Evolutionary conservation across 2,329 filamentous ascomycete genomes (phyloP).

Genomic region (Colletotrichum phormii): DNA sequence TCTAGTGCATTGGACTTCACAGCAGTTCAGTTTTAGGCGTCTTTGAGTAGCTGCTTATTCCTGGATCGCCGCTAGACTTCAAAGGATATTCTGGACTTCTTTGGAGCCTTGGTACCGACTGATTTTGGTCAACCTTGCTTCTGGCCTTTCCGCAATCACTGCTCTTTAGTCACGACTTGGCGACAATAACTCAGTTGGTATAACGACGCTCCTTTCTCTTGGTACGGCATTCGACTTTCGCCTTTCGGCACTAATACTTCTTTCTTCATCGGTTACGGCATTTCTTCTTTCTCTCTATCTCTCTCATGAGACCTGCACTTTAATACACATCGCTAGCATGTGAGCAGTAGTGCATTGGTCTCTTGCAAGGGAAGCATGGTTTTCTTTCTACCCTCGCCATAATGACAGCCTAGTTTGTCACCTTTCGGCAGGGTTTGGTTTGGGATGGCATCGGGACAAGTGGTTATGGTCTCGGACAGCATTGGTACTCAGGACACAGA

Average conservation of each 20-base stretch:
- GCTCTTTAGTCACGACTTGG: background rate
- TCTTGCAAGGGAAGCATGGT: background rate
- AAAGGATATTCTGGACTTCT: background rate
- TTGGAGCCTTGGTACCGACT: background rate
- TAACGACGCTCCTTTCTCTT: background rate
- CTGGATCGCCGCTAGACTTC: background rate
- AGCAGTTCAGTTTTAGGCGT: background rate
- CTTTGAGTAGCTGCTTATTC: background rate
- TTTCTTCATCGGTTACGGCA: background rate
- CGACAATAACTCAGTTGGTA: background rate
- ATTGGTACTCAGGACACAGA: background rate
- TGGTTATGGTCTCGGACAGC: background rate
- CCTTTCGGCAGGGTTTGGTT: background rate
- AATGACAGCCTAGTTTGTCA: constrained; percentile 28
- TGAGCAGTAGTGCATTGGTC: background rate
- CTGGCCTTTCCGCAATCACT: background rate
- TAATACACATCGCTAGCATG: background rate
- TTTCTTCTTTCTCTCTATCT: background rate
- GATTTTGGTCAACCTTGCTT: background rate
- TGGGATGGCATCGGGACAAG: no score
- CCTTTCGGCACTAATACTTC: no score
- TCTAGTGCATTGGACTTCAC: background rate
- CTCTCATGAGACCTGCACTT: background rate
- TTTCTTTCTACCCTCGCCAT: background rate
- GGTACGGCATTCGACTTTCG: background rate